Evolutionary conservation across 2,329 filamentous ascomycete species (phyloP).

Genomic region (Aspergillus phoenicis): DNA sequence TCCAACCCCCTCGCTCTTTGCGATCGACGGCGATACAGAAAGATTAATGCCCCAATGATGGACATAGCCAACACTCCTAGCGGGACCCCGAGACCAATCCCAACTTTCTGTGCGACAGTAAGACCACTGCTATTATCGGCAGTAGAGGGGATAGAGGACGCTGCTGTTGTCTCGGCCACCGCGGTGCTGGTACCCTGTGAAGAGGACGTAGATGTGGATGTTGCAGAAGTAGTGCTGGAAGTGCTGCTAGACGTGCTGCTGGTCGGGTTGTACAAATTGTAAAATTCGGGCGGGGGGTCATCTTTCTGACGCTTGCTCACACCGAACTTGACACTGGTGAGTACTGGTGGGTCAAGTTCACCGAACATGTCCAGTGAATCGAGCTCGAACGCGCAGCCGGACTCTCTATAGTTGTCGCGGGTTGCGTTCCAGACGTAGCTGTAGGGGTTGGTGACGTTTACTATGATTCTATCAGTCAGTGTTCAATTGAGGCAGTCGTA

Average conservation of each 20-base stretch:
- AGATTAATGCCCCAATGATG: neutral
- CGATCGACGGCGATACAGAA: neutral
- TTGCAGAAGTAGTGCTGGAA: no score
- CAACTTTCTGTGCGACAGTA: slow-evolving; percentile 2
- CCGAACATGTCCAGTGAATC: neutral
- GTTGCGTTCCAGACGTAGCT: slow-evolving; percentile 13
- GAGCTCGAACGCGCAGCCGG: slow-evolving; percentile 9
- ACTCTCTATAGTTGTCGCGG: slow-evolving; percentile 5
- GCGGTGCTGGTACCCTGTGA: neutral
- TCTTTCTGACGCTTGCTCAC: slow-evolving; percentile 4
- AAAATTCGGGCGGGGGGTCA: slow-evolving; percentile 7
- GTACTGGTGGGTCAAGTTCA: neutral
- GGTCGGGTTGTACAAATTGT: neutral
- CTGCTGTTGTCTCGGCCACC: neutral
- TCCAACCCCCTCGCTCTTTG: no score
- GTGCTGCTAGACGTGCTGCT: neutral
- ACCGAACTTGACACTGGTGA: slow-evolving; percentile 1
- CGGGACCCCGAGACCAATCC: slow-evolving; percentile 10
- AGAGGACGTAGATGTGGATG: neutral
- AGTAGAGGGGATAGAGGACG: neutral
- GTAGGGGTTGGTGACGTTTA: slow-evolving; percentile 2
- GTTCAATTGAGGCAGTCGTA: neutral
- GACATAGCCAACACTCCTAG: neutral
- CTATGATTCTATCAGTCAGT: neutral
- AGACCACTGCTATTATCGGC: neutral